Evolutionary conservation across 2,329 filamentous ascomycete genomes (phyloP).

Genomic region (Lecanicillium sp.): DNA sequence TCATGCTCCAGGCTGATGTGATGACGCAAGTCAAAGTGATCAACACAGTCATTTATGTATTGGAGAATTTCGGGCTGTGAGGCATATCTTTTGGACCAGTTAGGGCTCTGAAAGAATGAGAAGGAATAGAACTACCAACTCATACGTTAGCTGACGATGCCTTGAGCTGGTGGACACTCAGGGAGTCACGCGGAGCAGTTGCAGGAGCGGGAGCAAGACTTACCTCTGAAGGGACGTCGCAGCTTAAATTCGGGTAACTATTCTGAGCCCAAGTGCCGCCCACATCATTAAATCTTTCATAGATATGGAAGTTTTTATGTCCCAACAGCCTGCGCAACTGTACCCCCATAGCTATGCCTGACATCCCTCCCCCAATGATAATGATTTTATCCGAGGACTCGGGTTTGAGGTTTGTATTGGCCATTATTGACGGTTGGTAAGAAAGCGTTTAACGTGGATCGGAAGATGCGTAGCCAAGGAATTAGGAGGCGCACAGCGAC

Average conservation of each 20-base stretch:
- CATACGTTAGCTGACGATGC: no score
- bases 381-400: no score
- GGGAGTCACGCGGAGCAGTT: neutral
- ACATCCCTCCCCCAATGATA: no score
- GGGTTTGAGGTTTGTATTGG: no score
- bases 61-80: neutral
- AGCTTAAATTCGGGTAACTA: neutral
- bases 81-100: neutral
- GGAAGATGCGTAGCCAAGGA: no score
- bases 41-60: neutral
- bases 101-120: neutral
- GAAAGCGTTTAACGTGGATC: no score
- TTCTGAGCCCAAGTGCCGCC: neutral
- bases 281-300: no score
- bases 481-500: no score
- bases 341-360: no score
- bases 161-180: neutral
- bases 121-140: neutral
- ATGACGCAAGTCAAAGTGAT: neutral
- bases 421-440: no score
- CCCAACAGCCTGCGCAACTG: no score
- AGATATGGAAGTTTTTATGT: no score
- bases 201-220: neutral
- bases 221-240: neutral
- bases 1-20: neutral